phyloP scores from a whole-genome alignment of 1,284 basidiomycete genomes.

The Wallemia mellicola region DNA sequence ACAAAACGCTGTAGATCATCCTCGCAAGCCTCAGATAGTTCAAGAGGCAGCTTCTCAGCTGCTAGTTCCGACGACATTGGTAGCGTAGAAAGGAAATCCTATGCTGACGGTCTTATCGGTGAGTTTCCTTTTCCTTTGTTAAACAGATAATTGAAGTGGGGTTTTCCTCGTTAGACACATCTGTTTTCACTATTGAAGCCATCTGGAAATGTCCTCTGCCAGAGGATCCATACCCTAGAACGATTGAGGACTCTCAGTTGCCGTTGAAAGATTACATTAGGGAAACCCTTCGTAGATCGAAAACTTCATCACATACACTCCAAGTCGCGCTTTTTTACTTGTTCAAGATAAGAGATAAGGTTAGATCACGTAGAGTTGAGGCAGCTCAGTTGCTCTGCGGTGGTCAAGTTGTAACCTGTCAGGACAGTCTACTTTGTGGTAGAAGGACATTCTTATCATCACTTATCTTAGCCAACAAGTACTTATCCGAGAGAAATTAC shows the following conservation, averaged over 20 bases:
- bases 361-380: constrained; percentile 10
- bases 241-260: not conserved
- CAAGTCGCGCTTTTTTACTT: constrained; percentile 49
- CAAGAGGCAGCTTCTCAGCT: not conserved
- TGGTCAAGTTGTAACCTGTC: not conserved
- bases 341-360: constrained; percentile 33
- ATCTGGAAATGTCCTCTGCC: not conserved
- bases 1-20: not conserved
- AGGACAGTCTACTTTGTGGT: constrained; percentile 42
- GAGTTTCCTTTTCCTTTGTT: not conserved
- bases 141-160: not conserved
- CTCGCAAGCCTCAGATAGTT: not conserved
- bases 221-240: not conserved
- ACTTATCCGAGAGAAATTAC: constrained; percentile 71
- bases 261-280: constrained; percentile 25
- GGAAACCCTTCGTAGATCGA: constrained; percentile 39
- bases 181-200: not conserved
- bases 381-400: not conserved
- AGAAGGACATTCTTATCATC: constrained; percentile 62
- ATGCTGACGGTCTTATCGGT: not conserved
- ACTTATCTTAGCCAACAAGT: constrained; percentile 64
- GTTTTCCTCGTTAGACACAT: not conserved
- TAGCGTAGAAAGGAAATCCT: not conserved
- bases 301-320: constrained; percentile 38
- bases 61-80: not conserved